Conservation (phyloP, 257 asterid species). For the Solanum corneliomulleri region DNA sequence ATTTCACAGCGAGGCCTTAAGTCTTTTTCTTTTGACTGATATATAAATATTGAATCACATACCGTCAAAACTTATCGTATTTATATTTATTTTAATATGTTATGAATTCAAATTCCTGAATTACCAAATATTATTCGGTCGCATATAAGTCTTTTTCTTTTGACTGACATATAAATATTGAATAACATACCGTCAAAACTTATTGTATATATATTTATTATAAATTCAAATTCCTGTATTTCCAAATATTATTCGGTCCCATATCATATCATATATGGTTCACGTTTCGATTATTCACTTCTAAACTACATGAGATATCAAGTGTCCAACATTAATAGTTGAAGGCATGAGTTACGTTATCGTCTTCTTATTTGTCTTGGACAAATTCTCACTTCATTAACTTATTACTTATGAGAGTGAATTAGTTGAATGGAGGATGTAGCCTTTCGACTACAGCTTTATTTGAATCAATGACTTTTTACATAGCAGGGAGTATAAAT, state of each 20-base stretch:
- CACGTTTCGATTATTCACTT: neutral
- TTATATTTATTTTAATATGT: neutral
- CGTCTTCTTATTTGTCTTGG: neutral
- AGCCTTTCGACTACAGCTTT: too few species aligned
- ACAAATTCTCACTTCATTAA: neutral
- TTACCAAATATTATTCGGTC: too few species aligned
- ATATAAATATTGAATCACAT: too few species aligned
- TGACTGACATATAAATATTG: too few species aligned
- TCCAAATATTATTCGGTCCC: neutral
- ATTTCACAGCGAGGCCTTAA: too few species aligned
- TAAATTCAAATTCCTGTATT: neutral
- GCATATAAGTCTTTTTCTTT: too few species aligned
- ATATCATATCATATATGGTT: neutral
- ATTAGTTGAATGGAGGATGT: neutral
- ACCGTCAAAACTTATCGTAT: too few species aligned
- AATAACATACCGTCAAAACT: too few species aligned
- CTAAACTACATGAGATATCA: neutral
- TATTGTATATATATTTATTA: neutral
- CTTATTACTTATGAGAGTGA: neutral
- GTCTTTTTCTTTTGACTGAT: too few species aligned
- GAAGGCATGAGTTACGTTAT: neutral
- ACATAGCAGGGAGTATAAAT: neutral
- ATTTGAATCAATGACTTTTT: neutral
- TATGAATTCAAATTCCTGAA: neutral
- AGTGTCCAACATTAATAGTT: neutral